Base-by-base conservation (phyloP, 495 filamentous ascomycete species). In the Immersiella caudata region DNA sequence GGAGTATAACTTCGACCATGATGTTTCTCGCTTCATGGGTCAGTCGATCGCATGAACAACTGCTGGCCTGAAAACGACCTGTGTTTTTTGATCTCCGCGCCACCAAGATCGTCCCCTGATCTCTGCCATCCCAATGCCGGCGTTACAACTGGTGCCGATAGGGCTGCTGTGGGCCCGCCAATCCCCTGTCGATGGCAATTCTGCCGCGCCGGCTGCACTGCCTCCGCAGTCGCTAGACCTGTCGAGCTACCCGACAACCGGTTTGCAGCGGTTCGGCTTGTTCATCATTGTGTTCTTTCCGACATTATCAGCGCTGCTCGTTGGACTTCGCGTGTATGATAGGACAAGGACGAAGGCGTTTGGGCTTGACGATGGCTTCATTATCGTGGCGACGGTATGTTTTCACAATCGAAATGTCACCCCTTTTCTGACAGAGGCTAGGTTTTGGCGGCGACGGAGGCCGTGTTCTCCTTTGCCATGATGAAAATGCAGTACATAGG, bases 221-320 rank as follows among this genome's bases (percentile, higher is more conserved):
- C 40, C 9, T 46, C 40, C 40, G 40, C 40, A 46, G 11, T 46
- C 40, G 40, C 14, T 18, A 46, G 11, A 46, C 40, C 40, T 46
- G 49, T 54, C 56, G 0, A 67, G 21, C 3, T 75, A 75, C 60
- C 73, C 73, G 36, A 72, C 73, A 60, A 74, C 74, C 11, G 60
- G 70, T 21, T 68, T 76, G 26, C 74, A 76, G 27, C 70, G 74
- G 4, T 72, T 70, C 20, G 74, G 72, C 8, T 57, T 72, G 27
- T 72, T 72, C 62, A 69, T 76, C 27, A 46, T 74, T 18, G 70
- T 76, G 67, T 76, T 71, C 49, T 76, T 74, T 50, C 74, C 74
- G 1, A 55, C 65, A 9, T 49, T 73, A 35, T 69, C 74, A 5
- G 46, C 71, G 18, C 20, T 71, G 18, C 67, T 76, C 20, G 64